Evolutionary conservation across 1,139 yeast species (phyloP).

Genomic region (Starmera stellimalicola): DNA sequence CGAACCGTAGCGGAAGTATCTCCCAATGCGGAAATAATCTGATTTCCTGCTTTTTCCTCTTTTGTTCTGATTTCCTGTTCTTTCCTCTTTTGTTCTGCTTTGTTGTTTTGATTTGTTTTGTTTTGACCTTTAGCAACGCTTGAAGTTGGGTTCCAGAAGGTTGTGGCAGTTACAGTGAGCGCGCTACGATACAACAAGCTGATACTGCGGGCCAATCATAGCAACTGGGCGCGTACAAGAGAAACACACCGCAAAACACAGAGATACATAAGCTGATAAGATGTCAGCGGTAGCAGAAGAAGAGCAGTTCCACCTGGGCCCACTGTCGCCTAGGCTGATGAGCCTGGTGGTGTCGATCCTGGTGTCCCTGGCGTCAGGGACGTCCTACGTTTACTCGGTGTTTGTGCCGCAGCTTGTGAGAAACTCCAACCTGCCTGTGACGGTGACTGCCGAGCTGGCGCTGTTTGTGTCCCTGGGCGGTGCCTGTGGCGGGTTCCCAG

Average conservation of each 20-base stretch:
- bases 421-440: constrained; percentile 45
- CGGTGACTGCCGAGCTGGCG: constrained; percentile 56
- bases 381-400: constrained; percentile 64
- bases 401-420: constrained; percentile 62
- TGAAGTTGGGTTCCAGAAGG: too few species aligned
- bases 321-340: constrained; percentile 11
- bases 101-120: too few species aligned
- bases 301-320: constrained; percentile 2
- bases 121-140: too few species aligned
- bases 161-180: too few species aligned
- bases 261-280: background rate
- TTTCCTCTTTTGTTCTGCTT: too few species aligned
- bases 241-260: background rate
- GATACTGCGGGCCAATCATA: too few species aligned
- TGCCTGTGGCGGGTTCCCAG: constrained; percentile 59
- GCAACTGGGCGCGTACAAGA: too few species aligned
- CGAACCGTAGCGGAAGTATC: too few species aligned
- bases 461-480: constrained; percentile 55
- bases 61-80: too few species aligned
- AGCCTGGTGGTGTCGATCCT: constrained; percentile 20
- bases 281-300: background rate
- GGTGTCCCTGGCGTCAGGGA: constrained; percentile 49
- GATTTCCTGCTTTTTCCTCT: too few species aligned
- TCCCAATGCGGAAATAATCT: too few species aligned
- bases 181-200: too few species aligned